phyloP scores from a whole-genome alignment of 768 basidiomycete genomes.

The Leucocoprinus leucothites region DNA sequence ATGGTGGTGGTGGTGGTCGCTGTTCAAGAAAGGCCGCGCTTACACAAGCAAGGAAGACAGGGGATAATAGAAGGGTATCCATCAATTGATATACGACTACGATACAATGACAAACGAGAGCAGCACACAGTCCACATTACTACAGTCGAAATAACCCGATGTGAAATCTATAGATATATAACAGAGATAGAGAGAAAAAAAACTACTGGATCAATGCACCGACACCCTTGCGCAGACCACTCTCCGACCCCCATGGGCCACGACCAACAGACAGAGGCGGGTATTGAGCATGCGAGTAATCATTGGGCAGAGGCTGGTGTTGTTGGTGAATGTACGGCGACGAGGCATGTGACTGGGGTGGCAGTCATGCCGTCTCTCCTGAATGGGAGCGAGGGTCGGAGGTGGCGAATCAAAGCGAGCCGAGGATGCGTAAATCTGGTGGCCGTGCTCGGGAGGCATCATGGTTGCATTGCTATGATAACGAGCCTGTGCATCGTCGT shows the following conservation, averaged over 20 bases:
- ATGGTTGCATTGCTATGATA: conserved; percentile 30
- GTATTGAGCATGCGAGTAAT: conserved; percentile 43
- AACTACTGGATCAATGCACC: conserved; percentile 36
- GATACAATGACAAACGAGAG: conserved; percentile 11
- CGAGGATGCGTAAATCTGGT: conserved; percentile 16
- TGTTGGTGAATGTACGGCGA: conserved; percentile 40
- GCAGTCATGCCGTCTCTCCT: conserved; percentile 35
- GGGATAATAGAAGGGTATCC: conserved; percentile 8
- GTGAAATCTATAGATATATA: conserved; percentile 7
- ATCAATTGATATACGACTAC: conserved; percentile 15
- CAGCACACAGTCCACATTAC: conserved; percentile 11
- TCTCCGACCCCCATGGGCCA: conserved; percentile 45
- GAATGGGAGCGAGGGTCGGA: conserved; percentile 55
- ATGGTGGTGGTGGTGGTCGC: conserved; percentile 21
- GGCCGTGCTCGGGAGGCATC: conserved; percentile 23
- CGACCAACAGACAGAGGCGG: conserved; percentile 35
- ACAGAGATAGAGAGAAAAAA: background rate
- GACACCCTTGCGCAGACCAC: conserved; percentile 38
- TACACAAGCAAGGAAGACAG: conserved; percentile 7
- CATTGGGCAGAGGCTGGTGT: conserved; percentile 31
- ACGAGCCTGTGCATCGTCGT: conserved; percentile 40
- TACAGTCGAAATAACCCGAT: conserved; percentile 6
- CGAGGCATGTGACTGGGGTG: conserved; percentile 27
- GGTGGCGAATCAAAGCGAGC: conserved; percentile 50
- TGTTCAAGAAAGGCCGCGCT: conserved; percentile 13